Evolutionary conservation across 768 basidiomycete genomes (phyloP).

Genomic region (Russula foetens): DNA sequence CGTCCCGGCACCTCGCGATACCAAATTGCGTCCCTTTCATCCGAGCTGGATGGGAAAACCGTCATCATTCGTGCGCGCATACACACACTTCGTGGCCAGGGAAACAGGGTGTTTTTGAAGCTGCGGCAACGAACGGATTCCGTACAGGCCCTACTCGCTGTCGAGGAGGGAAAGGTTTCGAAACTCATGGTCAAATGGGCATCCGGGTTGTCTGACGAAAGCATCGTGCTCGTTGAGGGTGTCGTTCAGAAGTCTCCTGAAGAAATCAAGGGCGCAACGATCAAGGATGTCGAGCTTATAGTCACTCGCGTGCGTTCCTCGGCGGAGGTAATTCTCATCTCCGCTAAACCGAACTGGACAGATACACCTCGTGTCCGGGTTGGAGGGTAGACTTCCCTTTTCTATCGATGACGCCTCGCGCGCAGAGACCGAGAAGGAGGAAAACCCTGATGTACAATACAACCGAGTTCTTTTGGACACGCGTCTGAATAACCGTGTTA

Average conservation of each 20-base stretch:
- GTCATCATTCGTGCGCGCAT: constrained; percentile 85
- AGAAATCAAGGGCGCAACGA: constrained; percentile 84
- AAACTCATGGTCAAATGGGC: constrained; percentile 98
- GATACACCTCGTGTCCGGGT: constrained; percentile 75
- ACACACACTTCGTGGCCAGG: constrained; percentile 86
- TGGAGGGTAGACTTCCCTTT: constrained; percentile 81
- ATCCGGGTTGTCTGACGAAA: constrained; percentile 68
- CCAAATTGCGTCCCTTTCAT: constrained; percentile 56
- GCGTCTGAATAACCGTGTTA: constrained; percentile 85
- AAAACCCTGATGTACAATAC: constrained; percentile 45
- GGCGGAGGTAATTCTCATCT: neutral
- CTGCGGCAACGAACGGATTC: constrained; percentile 82
- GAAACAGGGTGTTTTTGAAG: constrained; percentile 88
- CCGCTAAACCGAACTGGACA: constrained; percentile 26
- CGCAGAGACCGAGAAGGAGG: constrained; percentile 63
- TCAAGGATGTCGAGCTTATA: constrained; percentile 82
- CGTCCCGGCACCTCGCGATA: constrained; percentile 53
- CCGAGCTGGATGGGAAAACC: constrained; percentile 56
- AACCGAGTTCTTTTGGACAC: constrained; percentile 88
- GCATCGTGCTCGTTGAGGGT: constrained; percentile 88
- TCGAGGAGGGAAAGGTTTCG: constrained; percentile 69
- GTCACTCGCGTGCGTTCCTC: constrained; percentile 56
- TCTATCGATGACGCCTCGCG: constrained; percentile 87
- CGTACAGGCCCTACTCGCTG: constrained; percentile 76
- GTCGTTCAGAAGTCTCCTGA: constrained; percentile 69